phyloP scores from a whole-genome alignment of 164 flowering plant species.

The Buxus sempervirens region DNA sequence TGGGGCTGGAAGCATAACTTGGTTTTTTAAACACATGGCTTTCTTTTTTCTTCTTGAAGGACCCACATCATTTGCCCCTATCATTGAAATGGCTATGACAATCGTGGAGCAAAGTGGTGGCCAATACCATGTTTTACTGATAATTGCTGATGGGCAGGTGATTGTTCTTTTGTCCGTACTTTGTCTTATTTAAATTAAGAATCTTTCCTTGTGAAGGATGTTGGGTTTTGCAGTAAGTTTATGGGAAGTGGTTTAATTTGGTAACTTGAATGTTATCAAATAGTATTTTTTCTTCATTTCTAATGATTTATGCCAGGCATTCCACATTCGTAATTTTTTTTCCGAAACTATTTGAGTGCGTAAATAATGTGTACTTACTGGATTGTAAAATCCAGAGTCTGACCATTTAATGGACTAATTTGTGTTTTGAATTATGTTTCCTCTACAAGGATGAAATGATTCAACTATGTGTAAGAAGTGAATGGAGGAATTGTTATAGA shows the following conservation, averaged over 20 bases:
- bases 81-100: conserved; percentile 80
- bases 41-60: conserved; percentile 42
- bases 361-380: too few relatives aligned
- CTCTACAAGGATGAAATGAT: too few relatives aligned
- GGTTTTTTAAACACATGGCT: background rate
- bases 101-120: conserved; percentile 89
- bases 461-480: too few relatives aligned
- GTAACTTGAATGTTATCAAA: background rate
- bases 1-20: background rate
- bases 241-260: background rate
- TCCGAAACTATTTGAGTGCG: too few relatives aligned
- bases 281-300: background rate
- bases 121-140: conserved; percentile 90
- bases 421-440: too few relatives aligned
- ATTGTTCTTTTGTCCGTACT: background rate
- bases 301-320: background rate
- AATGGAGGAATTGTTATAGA: too few relatives aligned
- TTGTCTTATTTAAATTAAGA: background rate
- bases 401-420: too few relatives aligned
- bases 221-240: background rate
- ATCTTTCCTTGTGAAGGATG: background rate
- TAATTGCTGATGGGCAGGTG: conserved; percentile 99
- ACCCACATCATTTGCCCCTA: conserved; percentile 95
- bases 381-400: too few relatives aligned
- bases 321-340: too few relatives aligned